Evolutionary conservation across 768 basidiomycete genomes (phyloP), one percentile per base, ranked within the genome.

Genomic region (Peribolospora kevripleyi): DNA sequence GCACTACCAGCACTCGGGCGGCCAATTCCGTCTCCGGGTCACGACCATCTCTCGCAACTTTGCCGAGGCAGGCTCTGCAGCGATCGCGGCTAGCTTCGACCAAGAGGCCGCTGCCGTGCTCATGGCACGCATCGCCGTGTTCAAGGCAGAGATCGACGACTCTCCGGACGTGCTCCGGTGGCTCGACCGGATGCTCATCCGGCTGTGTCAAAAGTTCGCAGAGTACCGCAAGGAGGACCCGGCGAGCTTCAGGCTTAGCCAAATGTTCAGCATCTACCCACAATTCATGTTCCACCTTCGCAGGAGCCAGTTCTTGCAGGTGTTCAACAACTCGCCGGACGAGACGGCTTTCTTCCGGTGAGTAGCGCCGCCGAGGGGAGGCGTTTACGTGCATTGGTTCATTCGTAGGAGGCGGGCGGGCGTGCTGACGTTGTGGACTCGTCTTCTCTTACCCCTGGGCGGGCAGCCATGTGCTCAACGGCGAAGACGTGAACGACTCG

Each of bases 271-370:
- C 66, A 95, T 98, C 63, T 98, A 98, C 68, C 93, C 93, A 11
- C 93, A 97, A 66, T 98, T 98, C 73, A 98, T 97, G 93, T 98
- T 97, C 80, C 93, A 98, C 70, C 69, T 98, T 58, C 75, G 91
- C 57, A 73, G 93, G 66, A 87, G 84, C 74, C 91, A 97, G 70
- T 97, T 98, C 73, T 72, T 98, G 66, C 93, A 98, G 69, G 90
- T 97, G 54, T 97, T 97, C 71, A 97, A 97, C 69, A 98, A 95
- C 73, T 90, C 86, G 74, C 93, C 93, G 6, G 93, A 98, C 67
- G 93, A 98, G 72, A 95, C 90, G 14, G 93, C 90, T 10, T 97
- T 91, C 74, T 97, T 95, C 68, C 75, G 90, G 87, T 81, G 53
- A 61, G 77, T 62, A 25, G 25, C 25, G 25, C 25, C 25, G 25